Evolutionary conservation across 179 eudicot genomes (phyloP), one percentile per base, ranked within the genome.

Genomic region (Silene vulgaris): DNA sequence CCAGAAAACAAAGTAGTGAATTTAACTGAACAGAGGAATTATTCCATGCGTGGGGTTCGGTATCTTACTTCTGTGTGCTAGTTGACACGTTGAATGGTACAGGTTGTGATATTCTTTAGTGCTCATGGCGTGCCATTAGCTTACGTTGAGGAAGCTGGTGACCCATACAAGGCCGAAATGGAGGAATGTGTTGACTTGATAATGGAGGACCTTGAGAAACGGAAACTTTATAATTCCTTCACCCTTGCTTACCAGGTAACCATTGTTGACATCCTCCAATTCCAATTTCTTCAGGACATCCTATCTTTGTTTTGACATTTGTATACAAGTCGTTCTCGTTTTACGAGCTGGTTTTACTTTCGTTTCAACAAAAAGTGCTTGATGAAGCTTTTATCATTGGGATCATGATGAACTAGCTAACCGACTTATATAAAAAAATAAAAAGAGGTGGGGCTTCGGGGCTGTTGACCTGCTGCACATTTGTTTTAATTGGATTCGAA

Each of bases 101-200:
- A 95, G 99, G 99, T 92, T 35, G 88, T 92, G 91, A 92, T 95
- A 82, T 95, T 95, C 82, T 95, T 92, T 80, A 95, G 99, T 82
- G 99, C 99, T 60, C 99, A 95, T 80, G 99, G 99, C n/a, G 99
- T 95, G 66, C 99, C 99, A 67, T 85, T 95, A 76, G 97, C 97
- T 30, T 95, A 95, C 79, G 97, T 92, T 74, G 97, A 95, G 83
- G 97, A 95, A 88, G 99, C 99, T 76, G 99, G 99, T 80, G 99
- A 95, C 74, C 99, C 99, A 56, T 95, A 95, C 87, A 95, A 95
- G 85, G 97, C 97, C 61, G 97, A 95, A 89, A 95, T 95, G 99
- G 97, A 95, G 85, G 99, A 95, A 88, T 95, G 99, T 72, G 97
- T 95, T 37, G 96, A 92, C 80, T 80, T 95, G 82, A 95, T 95